A percentile compares a stretch with the other conserved stretches of the same genome.
phyloP scores from a whole-genome alignment of 176 grass and related monocot genomes.

The Guadua angustifolia region DNA sequence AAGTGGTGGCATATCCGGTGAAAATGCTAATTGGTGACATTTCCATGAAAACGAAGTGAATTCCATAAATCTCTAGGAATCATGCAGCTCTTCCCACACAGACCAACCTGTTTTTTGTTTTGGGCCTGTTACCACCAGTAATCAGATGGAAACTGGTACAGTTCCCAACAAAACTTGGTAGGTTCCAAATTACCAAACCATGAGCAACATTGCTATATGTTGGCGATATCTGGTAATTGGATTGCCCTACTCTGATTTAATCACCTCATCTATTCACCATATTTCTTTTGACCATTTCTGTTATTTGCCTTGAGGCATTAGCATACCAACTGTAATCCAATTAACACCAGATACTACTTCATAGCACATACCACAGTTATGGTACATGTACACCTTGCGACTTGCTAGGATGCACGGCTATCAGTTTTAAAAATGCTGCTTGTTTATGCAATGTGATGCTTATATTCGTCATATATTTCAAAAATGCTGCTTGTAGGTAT shows the following conservation, averaged over 20 bases:
- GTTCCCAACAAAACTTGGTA: not conserved
- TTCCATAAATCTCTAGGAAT: not conserved
- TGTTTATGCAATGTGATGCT: too few relatives aligned
- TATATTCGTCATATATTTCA: too few relatives aligned
- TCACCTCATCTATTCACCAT: not conserved
- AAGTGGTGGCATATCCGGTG: too few relatives aligned
- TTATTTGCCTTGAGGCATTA: constrained; percentile 14
- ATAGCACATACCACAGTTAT: not conserved
- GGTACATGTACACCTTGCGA: too few relatives aligned
- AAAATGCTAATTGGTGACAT: too few relatives aligned
- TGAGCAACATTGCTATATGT: constrained; percentile 1
- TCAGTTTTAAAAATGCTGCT: too few relatives aligned
- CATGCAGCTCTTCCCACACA: not conserved
- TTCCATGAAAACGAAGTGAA: too few relatives aligned
- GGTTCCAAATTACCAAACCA: not conserved
- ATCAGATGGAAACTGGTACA: not conserved
- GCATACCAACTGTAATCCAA: not conserved
- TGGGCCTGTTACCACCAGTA: not conserved
- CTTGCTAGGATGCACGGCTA: too few relatives aligned
- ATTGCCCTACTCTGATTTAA: not conserved
- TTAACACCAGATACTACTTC: not conserved
- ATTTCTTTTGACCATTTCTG: not conserved
- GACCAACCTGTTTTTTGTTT: not conserved
- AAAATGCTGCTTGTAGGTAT: too few relatives aligned
- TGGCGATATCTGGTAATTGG: not conserved